Percentiles rank a stretch among this genome's conserved stretches.
Evolutionary conservation across 805 yeast genomes (phyloP).

Genomic region (Cyberlindnera meyerae): DNA sequence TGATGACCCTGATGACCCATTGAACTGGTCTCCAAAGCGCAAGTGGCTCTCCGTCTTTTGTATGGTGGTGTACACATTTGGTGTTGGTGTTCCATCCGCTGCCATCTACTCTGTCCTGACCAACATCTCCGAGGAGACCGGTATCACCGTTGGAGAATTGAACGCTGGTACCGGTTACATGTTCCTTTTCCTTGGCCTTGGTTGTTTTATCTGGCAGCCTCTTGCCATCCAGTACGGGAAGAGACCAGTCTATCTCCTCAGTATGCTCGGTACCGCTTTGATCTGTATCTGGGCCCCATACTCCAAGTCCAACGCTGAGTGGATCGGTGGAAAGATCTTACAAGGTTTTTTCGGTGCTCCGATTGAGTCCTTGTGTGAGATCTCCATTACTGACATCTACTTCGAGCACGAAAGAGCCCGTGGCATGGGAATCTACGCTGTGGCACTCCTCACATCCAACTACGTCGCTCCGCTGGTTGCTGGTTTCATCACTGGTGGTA

Average conservation of each 20-base stretch:
- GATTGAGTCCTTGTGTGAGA: conserved; percentile 45
- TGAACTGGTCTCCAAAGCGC: conserved; percentile 52
- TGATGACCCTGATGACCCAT: conserved; percentile 63
- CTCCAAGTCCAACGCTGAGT: conserved; percentile 31
- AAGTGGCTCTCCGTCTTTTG: conserved; percentile 44
- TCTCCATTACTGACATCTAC: conserved; percentile 44
- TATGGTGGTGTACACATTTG: conserved; percentile 37
- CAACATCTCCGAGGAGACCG: conserved; percentile 32
- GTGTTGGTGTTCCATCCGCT: conserved; percentile 45
- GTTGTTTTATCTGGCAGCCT: conserved; percentile 48
- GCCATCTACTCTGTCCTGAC: conserved; percentile 42
- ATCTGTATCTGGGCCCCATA: conserved; percentile 41
- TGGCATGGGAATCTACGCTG: conserved; percentile 45
- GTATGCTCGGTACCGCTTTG: conserved; percentile 33
- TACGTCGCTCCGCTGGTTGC: conserved; percentile 56
- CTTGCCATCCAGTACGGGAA: conserved; percentile 44
- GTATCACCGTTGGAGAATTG: conserved; percentile 34
- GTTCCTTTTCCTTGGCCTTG: conserved; percentile 46
- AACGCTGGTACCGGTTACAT: conserved; percentile 46
- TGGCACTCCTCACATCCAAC: conserved; percentile 49
- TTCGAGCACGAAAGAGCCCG: conserved; percentile 48
- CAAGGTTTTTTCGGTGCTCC: conserved; percentile 36
- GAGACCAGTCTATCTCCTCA: conserved; percentile 38
- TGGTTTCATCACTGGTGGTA: conserved; percentile 47
- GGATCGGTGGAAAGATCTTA: conserved; percentile 35